Evolutionary conservation across 2,329 filamentous ascomycete genomes (phyloP), one percentile per base, ranked within the genome.

Genomic region (Fusarium gaditjirri): DNA sequence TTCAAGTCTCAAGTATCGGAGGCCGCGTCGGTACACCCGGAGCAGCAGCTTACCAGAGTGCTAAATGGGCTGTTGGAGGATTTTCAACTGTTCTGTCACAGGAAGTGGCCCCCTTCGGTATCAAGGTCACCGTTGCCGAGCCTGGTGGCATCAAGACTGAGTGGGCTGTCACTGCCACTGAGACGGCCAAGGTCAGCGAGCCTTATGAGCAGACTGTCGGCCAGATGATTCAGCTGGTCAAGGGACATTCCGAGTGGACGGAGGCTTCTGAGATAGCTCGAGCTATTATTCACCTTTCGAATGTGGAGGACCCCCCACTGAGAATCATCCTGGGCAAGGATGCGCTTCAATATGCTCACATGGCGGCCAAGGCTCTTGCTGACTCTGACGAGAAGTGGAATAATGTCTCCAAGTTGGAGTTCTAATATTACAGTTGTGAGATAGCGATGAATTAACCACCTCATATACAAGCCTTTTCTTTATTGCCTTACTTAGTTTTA

Each of bases 111-210:
- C 70, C 80, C 2, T 70, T 84, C 6, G 83, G 83, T 0, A 80
- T 85, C 56, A 81, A 80, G 47, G 73, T 84, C 1, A 82, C 80
- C 2, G 78, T 83, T 1, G 67, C 83, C 1, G 82, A 83, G 53
- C 83, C 83, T 1, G 83, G 82, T 16, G 82, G 79, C 12, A 83
- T 84, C 44, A 79, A 78, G 50, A 84, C 83, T 0, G 81, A 84
- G 44, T 84, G 80, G 80, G 78, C 80, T 14, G 78, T 71, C 3
- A 72, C 64, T 19, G 80, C 78, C 4, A 81, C 80, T 71, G 33
- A 64, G 9, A 62, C 75, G 0, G 64, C 66, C 1, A 53, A 63
- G 4, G 62, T 83, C 23, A 81, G 75, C 55, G 79, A 83, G 59
- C 80, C 79, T 2, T 84, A 84, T 31, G 43, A 77, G 55, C 61